Evolutionary conservation across 2,329 filamentous ascomycete genomes (phyloP), one percentile per base, ranked within the genome.

Genomic region (Seiridium cupressi): DNA sequence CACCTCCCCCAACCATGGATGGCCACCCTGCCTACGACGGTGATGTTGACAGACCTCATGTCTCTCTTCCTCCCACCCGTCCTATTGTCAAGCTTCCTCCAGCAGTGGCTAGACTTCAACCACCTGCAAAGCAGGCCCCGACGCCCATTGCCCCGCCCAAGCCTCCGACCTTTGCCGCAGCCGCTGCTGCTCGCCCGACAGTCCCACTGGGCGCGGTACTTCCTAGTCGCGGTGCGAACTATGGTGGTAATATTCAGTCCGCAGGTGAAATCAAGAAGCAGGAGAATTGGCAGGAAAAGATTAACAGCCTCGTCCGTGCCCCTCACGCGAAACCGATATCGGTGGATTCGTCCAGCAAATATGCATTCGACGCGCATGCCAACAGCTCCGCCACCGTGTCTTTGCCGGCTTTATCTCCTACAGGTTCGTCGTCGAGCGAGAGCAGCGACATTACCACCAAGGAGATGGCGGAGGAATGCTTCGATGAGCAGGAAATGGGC

Each of bases 31-130:
- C 84, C 2, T 91, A 90, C 65, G 86, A 88, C 65, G 88, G 89
- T 36, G 85, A 91, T 66, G 79, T 77, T 1, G 76, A 77, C 40
- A 86, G 84, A 61, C 90, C 91, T 3, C 83, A 88, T 60, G 90
- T 93, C 6, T 87, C 85, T 42, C 76, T 93, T 7, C 91, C 91
- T 0, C 84, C 80, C 44, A 86, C 87, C 6, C 83, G 89, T 58
- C 91, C 92, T 38, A 84, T 92, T 34, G 93, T 98, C 10, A 92
- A 89, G 70, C 82, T 98, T 3, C 93, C 92, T 3, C 92, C 91
- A 6, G 47, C 91, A 36, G 83, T 91, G 31, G 93, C 96, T 26
- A 91, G 89, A 69, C 82, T 96, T 4, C 92, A 91, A 3, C 91
- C 90, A 5, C 69, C 79, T 31, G 71, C 77, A 18, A 72, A 76